Base-by-base conservation (phyloP, 805 yeast species). In the Cephaloascus fragrans region DNA sequence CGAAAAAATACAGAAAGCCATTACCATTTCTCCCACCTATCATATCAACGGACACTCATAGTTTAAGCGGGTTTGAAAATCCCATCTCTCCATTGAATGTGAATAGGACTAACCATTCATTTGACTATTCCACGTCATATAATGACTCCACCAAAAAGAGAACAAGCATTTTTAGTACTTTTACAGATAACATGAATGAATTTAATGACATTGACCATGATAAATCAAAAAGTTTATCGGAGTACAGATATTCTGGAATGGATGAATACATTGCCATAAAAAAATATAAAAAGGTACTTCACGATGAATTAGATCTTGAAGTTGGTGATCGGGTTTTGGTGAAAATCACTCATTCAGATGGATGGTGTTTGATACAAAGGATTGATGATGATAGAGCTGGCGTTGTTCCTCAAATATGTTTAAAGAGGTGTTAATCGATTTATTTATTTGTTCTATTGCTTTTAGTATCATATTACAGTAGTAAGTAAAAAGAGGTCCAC, bases 341-440 rank as follows among this genome's bases (percentile, higher is more conserved):
- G 3, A 37, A 50, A 19, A 48, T 50, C 18, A 46, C 44, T 4
- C 61, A 56, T 41, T 43, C 57, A 10, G 69, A 64, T 36, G 68
- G 67, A 3, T 66, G 71, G 71, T 62, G 66, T 42, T 49, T 50
- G 16, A 61, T 62, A 26, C 9, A 9, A 26, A 26, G 14, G 14
- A 6, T 31, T n/a, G 18, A 31, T 6, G 33, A 31, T 14, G 8
- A 6, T 16, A 31, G 8, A 16, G 18, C n/a, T n/a, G 33, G 33
- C 16, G 33, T 31, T n/a, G 15, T 31, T 14, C 33, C 33, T 8
- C 33, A 31, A 16, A 9, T 8, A n/a, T 31, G 18, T 31, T 14
- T 31, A 16, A 31, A 14, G 18, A 31, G 15, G 18, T 16, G 15
- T 16, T 31, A 14, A 6, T 6, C 8, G n/a, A 23, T 23, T 23